Percentiles rank a stretch among this genome's conserved stretches.
Evolutionary conservation across 2,329 filamentous ascomycete genomes (phyloP).

Genomic region (Fusarium armeniacum): DNA sequence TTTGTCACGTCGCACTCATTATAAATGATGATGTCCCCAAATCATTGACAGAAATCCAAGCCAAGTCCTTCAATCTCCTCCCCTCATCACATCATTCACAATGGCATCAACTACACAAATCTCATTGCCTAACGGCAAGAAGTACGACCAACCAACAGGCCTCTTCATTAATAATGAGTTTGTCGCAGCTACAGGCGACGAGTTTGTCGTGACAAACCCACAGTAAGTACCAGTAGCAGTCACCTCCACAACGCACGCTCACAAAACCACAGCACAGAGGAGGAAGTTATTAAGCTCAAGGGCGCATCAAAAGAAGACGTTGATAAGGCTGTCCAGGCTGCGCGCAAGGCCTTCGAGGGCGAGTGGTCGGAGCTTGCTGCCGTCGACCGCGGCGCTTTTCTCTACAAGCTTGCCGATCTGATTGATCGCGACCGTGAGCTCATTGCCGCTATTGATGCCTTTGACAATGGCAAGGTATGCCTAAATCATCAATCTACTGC

Average conservation of each 20-base stretch:
- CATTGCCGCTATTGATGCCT: conserved; percentile 45
- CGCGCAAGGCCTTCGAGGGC: conserved; percentile 46
- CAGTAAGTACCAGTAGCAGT: conserved; percentile 7
- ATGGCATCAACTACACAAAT: conserved; percentile 42
- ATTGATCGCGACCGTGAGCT: conserved; percentile 47
- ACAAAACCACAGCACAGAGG: conserved; percentile 33
- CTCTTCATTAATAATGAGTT: conserved; percentile 51
- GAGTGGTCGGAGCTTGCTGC: conserved; percentile 47
- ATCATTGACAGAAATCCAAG: background rate
- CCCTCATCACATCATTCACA: background rate
- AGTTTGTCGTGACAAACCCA: conserved; percentile 45
- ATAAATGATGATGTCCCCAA: conserved; percentile 27
- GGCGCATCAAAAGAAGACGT: conserved; percentile 44
- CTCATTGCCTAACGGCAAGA: conserved; percentile 49
- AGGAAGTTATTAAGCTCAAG: conserved; percentile 42
- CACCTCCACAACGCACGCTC: background rate
- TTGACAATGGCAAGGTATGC: conserved; percentile 48
- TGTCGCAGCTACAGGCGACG: conserved; percentile 41
- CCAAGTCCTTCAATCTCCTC: background rate
- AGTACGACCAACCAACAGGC: conserved; percentile 57
- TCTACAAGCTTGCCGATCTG: conserved; percentile 44
- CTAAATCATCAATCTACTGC: too few species aligned
- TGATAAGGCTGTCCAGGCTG: conserved; percentile 42
- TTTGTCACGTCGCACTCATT: background rate
- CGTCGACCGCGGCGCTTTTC: conserved; percentile 40